Conservation (phyloP, 495 filamentous ascomycete genomes). For the Baudoinia panamericana region DNA sequence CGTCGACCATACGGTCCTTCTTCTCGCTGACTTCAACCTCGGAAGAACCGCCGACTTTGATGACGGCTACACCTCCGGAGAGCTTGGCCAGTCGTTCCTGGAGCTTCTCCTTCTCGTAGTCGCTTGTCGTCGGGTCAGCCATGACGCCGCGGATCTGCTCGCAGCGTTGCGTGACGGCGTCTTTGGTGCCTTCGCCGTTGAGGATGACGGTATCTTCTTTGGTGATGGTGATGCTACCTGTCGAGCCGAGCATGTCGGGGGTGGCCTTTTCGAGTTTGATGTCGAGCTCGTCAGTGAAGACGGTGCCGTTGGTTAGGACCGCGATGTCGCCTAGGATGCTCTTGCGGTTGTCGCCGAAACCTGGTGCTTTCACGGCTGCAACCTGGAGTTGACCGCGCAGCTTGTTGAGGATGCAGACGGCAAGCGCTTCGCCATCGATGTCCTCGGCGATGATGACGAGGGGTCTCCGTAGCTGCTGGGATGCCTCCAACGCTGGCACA, state of each 20-base stretch:
- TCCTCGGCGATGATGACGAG: conserved; percentile 98
- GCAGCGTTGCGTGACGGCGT: conserved; percentile 83
- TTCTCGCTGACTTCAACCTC: conserved; percentile 99
- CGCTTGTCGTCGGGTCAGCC: conserved; percentile 79
- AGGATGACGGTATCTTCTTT: conserved; percentile 99
- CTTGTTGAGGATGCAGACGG: conserved; percentile 99
- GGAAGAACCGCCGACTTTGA: conserved; percentile 94
- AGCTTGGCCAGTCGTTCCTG: conserved; percentile 99
- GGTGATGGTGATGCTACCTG: conserved; percentile 96
- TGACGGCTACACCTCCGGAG: conserved; percentile 96
- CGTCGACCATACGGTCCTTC: conserved; percentile 98
- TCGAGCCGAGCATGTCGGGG: conserved; percentile 88
- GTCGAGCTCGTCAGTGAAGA: conserved; percentile 97
- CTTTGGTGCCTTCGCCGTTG: conserved; percentile 94
- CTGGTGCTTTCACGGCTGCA: conserved; percentile 94
- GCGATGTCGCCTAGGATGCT: conserved; percentile 93
- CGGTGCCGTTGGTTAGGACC: conserved; percentile 88
- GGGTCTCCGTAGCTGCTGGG: conserved; percentile 85
- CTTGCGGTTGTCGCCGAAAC: conserved; percentile 99
- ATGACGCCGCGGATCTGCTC: conserved; percentile 98
- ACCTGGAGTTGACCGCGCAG: conserved; percentile 98
- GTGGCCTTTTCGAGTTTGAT: conserved; percentile 98
- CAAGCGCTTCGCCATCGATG: conserved; percentile 95
- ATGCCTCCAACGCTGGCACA: conserved; percentile 91
- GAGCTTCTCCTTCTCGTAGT: conserved; percentile 99